These are phyloP conservation scores for Austroboletus niveus DNA, from an alignment of 1,284 basidiomycete species.

Conservation along the genomic window DNA sequence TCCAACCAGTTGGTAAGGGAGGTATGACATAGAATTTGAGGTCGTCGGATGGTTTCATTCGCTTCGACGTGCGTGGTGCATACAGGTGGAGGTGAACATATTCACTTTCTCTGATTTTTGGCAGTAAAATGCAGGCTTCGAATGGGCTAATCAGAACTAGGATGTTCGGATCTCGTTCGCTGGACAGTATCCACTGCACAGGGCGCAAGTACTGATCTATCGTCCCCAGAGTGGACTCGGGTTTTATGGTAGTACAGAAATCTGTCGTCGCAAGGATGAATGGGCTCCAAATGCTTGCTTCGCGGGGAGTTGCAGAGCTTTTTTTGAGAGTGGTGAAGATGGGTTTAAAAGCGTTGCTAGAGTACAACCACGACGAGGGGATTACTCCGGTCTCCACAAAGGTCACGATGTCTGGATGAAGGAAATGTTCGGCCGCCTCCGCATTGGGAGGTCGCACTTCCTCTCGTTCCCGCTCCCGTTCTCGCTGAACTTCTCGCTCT, in stretches of 20 bases:
- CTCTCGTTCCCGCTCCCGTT: background rate
- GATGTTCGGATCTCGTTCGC: background rate
- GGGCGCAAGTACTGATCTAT: conserved; percentile 36
- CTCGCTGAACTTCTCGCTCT: background rate
- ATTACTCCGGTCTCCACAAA: conserved; percentile 23
- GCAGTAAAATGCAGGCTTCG: background rate
- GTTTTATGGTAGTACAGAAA: too few relatives aligned
- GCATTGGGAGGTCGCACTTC: background rate
- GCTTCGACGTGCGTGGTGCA: background rate
- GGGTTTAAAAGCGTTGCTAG: background rate
- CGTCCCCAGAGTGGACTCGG: background rate
- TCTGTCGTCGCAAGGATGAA: conserved; percentile 9
- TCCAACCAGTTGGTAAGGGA: background rate
- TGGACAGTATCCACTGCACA: conserved; percentile 41
- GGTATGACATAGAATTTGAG: background rate
- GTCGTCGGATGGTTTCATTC: background rate
- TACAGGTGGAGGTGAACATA: background rate
- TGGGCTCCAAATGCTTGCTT: conserved; percentile 8
- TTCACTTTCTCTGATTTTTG: background rate
- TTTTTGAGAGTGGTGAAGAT: conserved; percentile 4
- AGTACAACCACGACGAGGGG: background rate
- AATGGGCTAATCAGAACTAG: conserved; percentile 41
- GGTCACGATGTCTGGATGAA: conserved; percentile 13
- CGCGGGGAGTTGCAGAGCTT: background rate
- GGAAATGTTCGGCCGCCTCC: conserved; percentile 3